Evolutionary conservation across 2,329 filamentous ascomycete species (phyloP).

Genomic region (Sphaceloma murrayae): DNA sequence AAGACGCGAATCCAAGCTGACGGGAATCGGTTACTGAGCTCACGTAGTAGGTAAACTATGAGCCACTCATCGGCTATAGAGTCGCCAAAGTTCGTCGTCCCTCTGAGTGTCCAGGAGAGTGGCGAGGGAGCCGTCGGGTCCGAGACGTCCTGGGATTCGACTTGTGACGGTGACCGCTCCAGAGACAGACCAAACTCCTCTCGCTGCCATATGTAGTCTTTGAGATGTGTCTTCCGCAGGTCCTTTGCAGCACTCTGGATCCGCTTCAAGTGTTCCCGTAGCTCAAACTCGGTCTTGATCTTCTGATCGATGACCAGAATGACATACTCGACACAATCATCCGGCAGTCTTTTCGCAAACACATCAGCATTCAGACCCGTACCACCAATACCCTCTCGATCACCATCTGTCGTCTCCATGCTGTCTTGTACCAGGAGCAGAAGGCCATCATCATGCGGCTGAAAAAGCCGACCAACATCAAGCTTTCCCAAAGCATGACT

Average conservation of each 20-base stretch:
- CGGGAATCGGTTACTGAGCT: constrained; percentile 63
- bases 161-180: constrained; percentile 10
- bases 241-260: constrained; percentile 60
- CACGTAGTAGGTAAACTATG: constrained; percentile 77
- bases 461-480: not conserved
- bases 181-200: constrained; percentile 61
- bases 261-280: constrained; percentile 57
- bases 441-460: not conserved
- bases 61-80: constrained; percentile 97
- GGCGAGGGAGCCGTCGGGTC: constrained; percentile 17
- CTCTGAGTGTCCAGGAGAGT: constrained; percentile 44
- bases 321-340: constrained; percentile 79
- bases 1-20: constrained; percentile 72
- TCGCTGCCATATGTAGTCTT: constrained; percentile 90
- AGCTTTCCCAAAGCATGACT: constrained; percentile 9
- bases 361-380: constrained; percentile 12
- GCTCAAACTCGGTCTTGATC: constrained; percentile 42
- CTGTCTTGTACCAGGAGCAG: not conserved
- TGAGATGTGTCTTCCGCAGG: constrained; percentile 56
- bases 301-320: constrained; percentile 59
- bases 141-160: not conserved
- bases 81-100: constrained; percentile 80
- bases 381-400: constrained; percentile 8
- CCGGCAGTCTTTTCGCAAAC: constrained; percentile 60
- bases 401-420: not conserved